Conservation (phyloP, 176 grass and related monocot genomes). For the Canna indica region DNA sequence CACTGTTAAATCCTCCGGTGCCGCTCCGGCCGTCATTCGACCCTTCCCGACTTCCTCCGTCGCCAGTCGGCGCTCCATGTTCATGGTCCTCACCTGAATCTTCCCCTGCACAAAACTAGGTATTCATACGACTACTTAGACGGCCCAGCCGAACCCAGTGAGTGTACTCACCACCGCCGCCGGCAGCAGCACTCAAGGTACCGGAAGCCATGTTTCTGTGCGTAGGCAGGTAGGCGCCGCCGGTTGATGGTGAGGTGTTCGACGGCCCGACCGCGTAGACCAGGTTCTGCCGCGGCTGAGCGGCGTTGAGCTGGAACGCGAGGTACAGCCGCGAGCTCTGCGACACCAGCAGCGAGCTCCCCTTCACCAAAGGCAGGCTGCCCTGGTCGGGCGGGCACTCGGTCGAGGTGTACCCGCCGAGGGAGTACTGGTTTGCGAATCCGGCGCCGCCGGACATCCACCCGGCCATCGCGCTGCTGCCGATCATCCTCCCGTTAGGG, state of each 20-base stretch:
- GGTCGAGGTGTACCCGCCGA: constrained; percentile 43
- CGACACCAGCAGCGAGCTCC: constrained; percentile 29
- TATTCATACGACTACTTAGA: background rate
- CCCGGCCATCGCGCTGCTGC: constrained; percentile 62
- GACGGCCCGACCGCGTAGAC: constrained; percentile 38
- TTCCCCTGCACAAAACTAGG: too few species aligned
- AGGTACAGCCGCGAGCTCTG: constrained; percentile 39
- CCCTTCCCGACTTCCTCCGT: background rate
- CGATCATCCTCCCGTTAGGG: constrained; percentile 53
- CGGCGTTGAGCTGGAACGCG: constrained; percentile 34
- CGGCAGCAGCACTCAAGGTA: constrained; percentile 21
- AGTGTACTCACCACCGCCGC: background rate
- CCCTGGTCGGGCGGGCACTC: constrained; percentile 35
- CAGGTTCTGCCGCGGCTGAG: constrained; percentile 18
- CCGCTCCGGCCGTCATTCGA: background rate
- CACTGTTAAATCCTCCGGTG: background rate
- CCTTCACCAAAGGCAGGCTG: constrained; percentile 12
- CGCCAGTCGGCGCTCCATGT: background rate
- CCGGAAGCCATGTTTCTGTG: constrained; percentile 30
- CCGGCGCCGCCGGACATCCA: constrained; percentile 38
- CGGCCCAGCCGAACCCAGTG: background rate
- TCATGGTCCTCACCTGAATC: background rate
- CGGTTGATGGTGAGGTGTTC: constrained; percentile 11
- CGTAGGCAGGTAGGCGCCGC: constrained; percentile 9
- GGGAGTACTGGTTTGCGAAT: constrained; percentile 58